These are phyloP conservation scores for Hymenoscyphus infarciens DNA, from an alignment of 2,329 filamentous ascomycete species.

Conservation along the genomic window DNA sequence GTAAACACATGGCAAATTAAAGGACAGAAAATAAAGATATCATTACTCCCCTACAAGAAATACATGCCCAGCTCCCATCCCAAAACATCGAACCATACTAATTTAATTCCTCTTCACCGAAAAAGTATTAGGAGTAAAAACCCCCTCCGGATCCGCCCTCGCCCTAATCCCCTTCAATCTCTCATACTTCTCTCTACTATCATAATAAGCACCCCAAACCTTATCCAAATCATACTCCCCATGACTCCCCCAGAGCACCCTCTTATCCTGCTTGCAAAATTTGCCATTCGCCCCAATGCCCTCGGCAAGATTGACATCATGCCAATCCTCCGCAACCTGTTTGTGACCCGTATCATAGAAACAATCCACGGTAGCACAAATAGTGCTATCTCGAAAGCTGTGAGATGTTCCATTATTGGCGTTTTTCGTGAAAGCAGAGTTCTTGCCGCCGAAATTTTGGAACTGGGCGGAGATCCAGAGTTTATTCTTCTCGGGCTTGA, in stretches of 20 bases:
- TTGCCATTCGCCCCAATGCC: constrained; percentile 32
- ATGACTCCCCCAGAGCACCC: constrained; percentile 42
- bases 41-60: not conserved
- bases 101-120: constrained; percentile 13
- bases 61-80: not conserved
- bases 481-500: constrained; percentile 37
- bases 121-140: constrained; percentile 30
- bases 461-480: constrained; percentile 46
- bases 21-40: not conserved
- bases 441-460: constrained; percentile 43
- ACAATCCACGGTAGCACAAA: constrained; percentile 42
- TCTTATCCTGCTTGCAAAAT: constrained; percentile 40
- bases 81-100: not conserved
- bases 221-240: constrained; percentile 39
- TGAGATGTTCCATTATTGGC: constrained; percentile 44
- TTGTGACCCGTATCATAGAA: constrained; percentile 40
- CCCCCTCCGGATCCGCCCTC: constrained; percentile 35
- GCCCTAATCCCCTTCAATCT: constrained; percentile 32
- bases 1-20: too few species aligned
- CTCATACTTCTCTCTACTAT: constrained; percentile 39
- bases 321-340: constrained; percentile 40
- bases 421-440: constrained; percentile 42
- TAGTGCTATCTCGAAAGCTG: constrained; percentile 45
- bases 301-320: constrained; percentile 40
- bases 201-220: constrained; percentile 39